These are phyloP conservation scores for Pyropia haitanensis DNA, from an alignment of 23 red algal genomes.

Conservation along the genomic window DNA sequence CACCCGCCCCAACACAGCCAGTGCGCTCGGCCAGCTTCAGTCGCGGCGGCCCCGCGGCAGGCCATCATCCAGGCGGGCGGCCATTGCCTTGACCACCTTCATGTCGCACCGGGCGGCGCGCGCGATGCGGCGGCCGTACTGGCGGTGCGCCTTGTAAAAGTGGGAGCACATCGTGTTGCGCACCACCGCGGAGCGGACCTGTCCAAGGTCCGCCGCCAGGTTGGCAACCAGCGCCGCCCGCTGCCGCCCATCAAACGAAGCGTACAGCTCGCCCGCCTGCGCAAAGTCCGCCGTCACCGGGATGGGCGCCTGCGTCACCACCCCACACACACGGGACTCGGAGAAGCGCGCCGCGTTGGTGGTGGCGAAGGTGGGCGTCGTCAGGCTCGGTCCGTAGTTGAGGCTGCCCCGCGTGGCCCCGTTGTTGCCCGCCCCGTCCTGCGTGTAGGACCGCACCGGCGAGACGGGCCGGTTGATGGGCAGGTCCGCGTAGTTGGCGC, in stretches of 20 bases:
- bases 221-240: slow-evolving; percentile 9
- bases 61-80: neutral
- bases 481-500: slow-evolving; percentile 64
- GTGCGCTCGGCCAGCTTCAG: no score
- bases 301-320: slow-evolving; percentile 3
- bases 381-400: slow-evolving; percentile 11
- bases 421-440: no score
- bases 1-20: no score
- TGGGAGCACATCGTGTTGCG: slow-evolving; percentile 21
- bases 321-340: neutral
- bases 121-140: slow-evolving; percentile 8
- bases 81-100: slow-evolving; percentile 6
- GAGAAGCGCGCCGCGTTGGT: slow-evolving; percentile 4
- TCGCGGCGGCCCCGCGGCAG: no score
- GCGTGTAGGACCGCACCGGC: slow-evolving; percentile 20
- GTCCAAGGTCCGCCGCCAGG: slow-evolving; percentile 17
- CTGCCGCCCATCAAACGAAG: neutral
- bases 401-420: slow-evolving; percentile 10
- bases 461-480: slow-evolving; percentile 59
- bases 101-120: neutral
- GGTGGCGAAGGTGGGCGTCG: neutral
- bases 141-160: slow-evolving; percentile 21
- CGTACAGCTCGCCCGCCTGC: slow-evolving; percentile 18
- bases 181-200: neutral
- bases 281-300: slow-evolving; percentile 14